These are phyloP conservation scores for Cochlearia excelsa DNA, from an alignment of 345 rosid species.

Conservation along the genomic window DNA sequence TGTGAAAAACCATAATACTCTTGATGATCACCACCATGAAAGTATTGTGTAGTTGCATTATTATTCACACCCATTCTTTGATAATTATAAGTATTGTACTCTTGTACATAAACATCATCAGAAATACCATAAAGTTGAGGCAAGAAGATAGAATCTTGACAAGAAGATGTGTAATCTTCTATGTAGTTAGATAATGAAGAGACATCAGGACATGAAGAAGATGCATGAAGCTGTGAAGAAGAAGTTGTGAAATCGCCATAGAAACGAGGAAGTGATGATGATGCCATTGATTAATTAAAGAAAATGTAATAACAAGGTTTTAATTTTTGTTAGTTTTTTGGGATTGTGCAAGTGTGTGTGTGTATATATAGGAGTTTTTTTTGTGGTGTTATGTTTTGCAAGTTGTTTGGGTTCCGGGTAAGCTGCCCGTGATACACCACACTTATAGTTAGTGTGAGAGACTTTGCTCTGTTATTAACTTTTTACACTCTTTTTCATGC, in stretches of 20 bases:
- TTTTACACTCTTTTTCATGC: constrained; percentile 13
- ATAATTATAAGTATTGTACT: constrained; percentile 31
- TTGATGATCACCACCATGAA: constrained; percentile 44
- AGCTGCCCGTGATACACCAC: constrained; percentile 31
- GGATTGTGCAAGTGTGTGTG: constrained; percentile 27
- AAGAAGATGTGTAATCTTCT: constrained; percentile 15
- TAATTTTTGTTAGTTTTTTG: constrained; percentile 20
- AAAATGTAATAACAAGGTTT: not conserved
- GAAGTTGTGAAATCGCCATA: constrained; percentile 42
- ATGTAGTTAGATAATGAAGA: constrained; percentile 23
- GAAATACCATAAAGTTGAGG: no score
- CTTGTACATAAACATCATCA: constrained; percentile 11
- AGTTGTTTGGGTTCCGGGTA: constrained; percentile 33
- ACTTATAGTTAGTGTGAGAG: constrained; percentile 17
- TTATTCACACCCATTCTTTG: constrained; percentile 24
- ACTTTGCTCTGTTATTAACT: constrained; percentile 31
- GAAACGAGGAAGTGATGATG: constrained; percentile 45
- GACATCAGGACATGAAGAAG: constrained; percentile 29
- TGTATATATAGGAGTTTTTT: constrained; percentile 20
- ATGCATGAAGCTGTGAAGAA: constrained; percentile 22
- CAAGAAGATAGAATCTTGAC: constrained; percentile 26
- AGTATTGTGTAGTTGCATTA: constrained; percentile 29
- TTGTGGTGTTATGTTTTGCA: constrained; percentile 22
- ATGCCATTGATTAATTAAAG: constrained; percentile 36
- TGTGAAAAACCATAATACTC: constrained; percentile 45